Evolutionary conservation across 768 basidiomycete species (phyloP), one percentile per base, ranked within the genome.

Genomic region (Mycena polygramma): DNA sequence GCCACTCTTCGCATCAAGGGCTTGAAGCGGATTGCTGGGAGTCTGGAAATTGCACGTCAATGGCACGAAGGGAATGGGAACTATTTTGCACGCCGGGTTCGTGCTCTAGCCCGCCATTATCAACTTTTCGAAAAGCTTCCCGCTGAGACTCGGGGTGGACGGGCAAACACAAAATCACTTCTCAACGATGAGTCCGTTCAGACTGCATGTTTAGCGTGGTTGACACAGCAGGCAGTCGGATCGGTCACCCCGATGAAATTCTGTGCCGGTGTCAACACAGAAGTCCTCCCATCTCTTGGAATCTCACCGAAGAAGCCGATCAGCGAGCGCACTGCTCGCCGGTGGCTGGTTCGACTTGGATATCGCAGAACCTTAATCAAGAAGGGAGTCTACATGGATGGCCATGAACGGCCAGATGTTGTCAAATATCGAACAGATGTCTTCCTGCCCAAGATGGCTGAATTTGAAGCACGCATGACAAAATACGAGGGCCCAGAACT

Each of bases 341-440:
- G 71, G 0, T 87, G 86, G 84, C 74, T 88, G 48, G 58, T 74
- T 4, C 76, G 77, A 45, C 65, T 86, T 6, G 79, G 75, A 1
- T 85, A 81, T 78, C 36, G 74, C 1, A 75, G 75, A 54, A 78
- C 75, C 13, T 24, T 76, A 7, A 49, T 75, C 0, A 70, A 73
- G 22, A 82, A 81, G 46, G 83, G 84, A 0, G 78, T 83, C 19
- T 83, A 78, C 72, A 75, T 79, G 59, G 83, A 83, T 77, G 82
- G 82, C 8, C 78, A 83, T 69, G 80, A 84, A 70, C 73, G 69
- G n/a, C 76, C 63, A 22, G 24, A 73, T 58, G 62, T 57, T 62
- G 57, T 63, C 15, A 61, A 69, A 39, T 73, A 77, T 57, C 48
- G 64, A 1, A 61, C 71, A 24, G 72, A 76, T 13, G 62, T 73